Evolutionary conservation across 2,329 filamentous ascomycete genomes (phyloP), one percentile per base, ranked within the genome.

Genomic region (Whalleya microplaca): DNA sequence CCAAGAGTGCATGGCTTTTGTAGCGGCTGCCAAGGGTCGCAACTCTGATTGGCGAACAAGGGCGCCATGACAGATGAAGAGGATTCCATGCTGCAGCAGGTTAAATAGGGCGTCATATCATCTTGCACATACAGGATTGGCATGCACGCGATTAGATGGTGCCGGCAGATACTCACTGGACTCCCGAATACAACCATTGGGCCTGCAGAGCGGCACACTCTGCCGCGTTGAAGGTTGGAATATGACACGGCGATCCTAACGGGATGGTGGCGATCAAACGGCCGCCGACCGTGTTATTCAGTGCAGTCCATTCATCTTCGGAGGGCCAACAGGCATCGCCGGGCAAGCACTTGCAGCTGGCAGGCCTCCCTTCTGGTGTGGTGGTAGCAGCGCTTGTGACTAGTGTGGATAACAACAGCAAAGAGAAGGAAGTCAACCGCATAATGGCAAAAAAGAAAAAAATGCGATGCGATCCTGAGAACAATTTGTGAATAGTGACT

Each of bases 211-310:
- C 61, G 1, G 64, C 56, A 56, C 80, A 83, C 19, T 65, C 58
- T 1, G 61, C 69, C 16, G 80, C 67, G 62, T 78, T 78, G 27
- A 65, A 65, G 2, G 49, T 62, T 1, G 66, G 72, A 21, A 72
- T 69, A 57, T 84, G 80, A 61, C 81, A 84, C 0, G 75, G 70
- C 0, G 73, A 61, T 1, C 73, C 82, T 2, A 82, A 62, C 0
- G 81, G 81, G 1, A 75, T 64, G 0, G 77, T 81, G 1, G 72
- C 71, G 9, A 84, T 69, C 19, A 84, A 68, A 12, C 70, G 70
- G 0, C 81, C 80, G 9, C 67, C 67, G 3, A 83, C 66, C 1
- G 78, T 76, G n/a, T 62, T 44, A 55, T 84, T 84, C 48, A 84
- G 73, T 0, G 58, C 50, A 8, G 21, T 45, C 63, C 63, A 67